Evolutionary conservation across 108 stramenopile species (phyloP).

Genomic region (Epipyxis sp.): DNA sequence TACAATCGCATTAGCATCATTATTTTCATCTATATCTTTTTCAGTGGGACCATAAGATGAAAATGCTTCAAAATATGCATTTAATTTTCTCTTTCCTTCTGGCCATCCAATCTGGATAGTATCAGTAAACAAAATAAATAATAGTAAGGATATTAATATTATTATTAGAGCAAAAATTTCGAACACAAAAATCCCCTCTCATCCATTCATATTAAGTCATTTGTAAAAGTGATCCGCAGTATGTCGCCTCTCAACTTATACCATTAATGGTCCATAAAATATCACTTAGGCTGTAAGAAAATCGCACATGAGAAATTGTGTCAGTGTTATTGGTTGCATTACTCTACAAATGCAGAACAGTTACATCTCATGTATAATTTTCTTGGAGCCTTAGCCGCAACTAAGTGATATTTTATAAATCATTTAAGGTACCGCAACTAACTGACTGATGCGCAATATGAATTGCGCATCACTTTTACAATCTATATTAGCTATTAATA

Average conservation of each 20-base stretch:
- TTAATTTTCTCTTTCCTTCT: background rate
- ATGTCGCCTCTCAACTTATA: background rate
- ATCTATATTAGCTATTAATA: no score
- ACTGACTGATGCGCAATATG: no score
- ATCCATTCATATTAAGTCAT: background rate
- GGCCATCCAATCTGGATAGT: background rate
- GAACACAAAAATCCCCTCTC: background rate
- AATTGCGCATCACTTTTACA: no score
- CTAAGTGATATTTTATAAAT: no score
- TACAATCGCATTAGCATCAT: background rate
- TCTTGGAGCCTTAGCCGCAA: no score
- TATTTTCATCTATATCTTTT: background rate
- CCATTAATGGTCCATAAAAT: background rate
- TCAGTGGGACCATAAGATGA: background rate
- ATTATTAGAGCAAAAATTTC: background rate
- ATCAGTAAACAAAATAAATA: background rate
- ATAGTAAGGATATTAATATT: background rate
- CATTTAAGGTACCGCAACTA: no score
- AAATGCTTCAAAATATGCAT: background rate
- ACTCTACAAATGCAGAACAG: no score
- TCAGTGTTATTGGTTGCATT: no score
- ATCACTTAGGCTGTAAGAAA: background rate
- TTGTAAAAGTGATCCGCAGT: background rate
- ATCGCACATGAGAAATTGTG: no score
- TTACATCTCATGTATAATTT: no score